phyloP scores from a whole-genome alignment of 345 rosid species.

The Litchi chinensis region DNA sequence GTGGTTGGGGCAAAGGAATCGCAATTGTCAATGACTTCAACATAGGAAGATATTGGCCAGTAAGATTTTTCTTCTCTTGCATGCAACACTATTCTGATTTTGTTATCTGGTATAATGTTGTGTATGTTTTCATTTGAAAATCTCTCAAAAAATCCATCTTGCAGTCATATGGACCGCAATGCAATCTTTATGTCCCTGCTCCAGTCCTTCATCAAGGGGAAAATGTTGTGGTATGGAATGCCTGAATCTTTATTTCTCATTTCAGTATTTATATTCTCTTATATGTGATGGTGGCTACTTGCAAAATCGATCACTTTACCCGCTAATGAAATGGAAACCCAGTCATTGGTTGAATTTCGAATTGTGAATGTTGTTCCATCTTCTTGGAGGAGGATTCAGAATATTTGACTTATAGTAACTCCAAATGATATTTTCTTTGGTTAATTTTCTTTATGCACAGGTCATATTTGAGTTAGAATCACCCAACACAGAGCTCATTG shows the following conservation, averaged over 20 bases:
- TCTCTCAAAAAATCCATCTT: constrained; percentile 19
- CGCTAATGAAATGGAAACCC: neutral
- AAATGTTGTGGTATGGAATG: constrained; percentile 58
- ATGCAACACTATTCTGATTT: neutral
- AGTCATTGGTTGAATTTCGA: neutral
- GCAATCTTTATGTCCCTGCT: constrained; percentile 80
- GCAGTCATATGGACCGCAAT: constrained; percentile 87
- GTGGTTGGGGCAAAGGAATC: constrained; percentile 86
- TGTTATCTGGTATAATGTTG: neutral
- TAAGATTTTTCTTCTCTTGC: constrained; percentile 28
- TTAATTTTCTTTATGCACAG: constrained; percentile 32
- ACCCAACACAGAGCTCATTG: constrained; percentile 43
- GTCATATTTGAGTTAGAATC: constrained; percentile 76
- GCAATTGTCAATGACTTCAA: constrained; percentile 78
- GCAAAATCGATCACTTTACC: neutral
- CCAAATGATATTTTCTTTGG: neutral
- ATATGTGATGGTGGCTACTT: too few relatives aligned
- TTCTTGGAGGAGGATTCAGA: neutral
- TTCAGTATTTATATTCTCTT: neutral
- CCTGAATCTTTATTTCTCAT: neutral
- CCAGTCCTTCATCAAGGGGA: constrained; percentile 68
- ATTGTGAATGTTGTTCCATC: neutral
- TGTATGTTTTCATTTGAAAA: constrained; percentile 1
- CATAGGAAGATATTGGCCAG: constrained; percentile 96
- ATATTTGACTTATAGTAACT: neutral